Evolutionary conservation across 352 stramenopile genomes (phyloP).

Genomic region (Phytophthora europaea): DNA sequence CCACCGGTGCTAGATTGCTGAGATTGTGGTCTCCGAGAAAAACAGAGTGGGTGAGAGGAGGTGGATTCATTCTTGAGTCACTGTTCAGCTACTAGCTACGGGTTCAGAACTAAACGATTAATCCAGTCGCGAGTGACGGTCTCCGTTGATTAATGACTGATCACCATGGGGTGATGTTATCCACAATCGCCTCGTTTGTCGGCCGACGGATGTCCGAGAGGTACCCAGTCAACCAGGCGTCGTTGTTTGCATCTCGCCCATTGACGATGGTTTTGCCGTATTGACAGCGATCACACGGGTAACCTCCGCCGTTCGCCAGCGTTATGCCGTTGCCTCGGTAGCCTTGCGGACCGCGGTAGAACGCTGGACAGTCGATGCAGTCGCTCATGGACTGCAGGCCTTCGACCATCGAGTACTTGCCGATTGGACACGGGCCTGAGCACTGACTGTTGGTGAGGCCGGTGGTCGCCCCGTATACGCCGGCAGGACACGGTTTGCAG

Average conservation of each 20-base stretch:
- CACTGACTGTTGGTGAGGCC: slow-evolving; percentile 70
- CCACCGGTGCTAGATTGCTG: background rate
- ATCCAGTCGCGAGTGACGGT: slow-evolving; percentile 2
- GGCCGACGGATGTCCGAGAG: slow-evolving; percentile 29
- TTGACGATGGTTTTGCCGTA: slow-evolving; percentile 59
- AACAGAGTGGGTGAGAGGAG: background rate
- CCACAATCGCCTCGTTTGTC: slow-evolving; percentile 39
- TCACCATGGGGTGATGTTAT: slow-evolving; percentile 39
- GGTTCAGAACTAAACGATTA: slow-evolving; percentile 7
- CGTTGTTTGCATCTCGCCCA: slow-evolving; percentile 45
- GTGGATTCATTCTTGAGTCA: background rate
- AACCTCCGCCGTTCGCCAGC: slow-evolving; percentile 52
- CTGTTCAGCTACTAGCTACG: background rate
- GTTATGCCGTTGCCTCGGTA: slow-evolving; percentile 65
- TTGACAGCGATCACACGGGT: slow-evolving; percentile 67
- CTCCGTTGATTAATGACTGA: background rate
- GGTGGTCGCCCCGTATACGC: slow-evolving; percentile 63
- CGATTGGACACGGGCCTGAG: slow-evolving; percentile 68
- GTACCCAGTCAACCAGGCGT: slow-evolving; percentile 45
- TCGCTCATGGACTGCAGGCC: slow-evolving; percentile 66
- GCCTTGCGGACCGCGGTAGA: slow-evolving; percentile 71
- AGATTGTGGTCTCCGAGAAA: background rate
- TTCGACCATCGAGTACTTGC: slow-evolving; percentile 73
- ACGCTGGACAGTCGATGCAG: slow-evolving; percentile 65
- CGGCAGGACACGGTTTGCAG: slow-evolving; percentile 73